Base-by-base conservation (phyloP, 139 green algal genomes). In the Trebouxia sp. region DNA sequence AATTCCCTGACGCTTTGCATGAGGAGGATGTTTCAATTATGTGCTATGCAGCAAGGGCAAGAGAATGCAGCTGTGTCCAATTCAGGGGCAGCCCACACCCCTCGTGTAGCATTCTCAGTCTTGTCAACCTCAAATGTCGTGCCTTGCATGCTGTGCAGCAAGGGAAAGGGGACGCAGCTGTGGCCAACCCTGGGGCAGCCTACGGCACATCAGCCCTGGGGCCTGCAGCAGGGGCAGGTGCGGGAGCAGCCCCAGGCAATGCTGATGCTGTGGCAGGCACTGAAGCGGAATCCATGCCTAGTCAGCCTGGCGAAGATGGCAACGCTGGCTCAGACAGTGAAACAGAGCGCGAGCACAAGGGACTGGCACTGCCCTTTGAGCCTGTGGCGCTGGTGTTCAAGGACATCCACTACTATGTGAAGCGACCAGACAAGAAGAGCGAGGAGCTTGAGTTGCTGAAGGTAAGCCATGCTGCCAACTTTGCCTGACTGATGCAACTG, bases 331-430 rank as follows among this genome's bases (percentile, higher is more conserved):
- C 22, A 17, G 20, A 76, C 5, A 11, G 37, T 3, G 39, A 50
- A 5, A 24, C 26, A 37, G 67, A 51, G 26, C 5, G 66, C 48
- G 42, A 77, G 69, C 69, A 51, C 20, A 38, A 77, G 39, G 47
- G 47, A 6, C 32, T 79, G 30, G 20, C 50, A 6, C 47, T 79
- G 43, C 74, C 74, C 28, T 79, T 79, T 55, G 42, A 79, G 47
- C 42, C 74, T 26, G 74, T 79, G 47, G 74, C 50, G 0, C 74
- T 79, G 28, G 50, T 43, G 7, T 79, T 79, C 30, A 77, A 56
- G 47, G 69, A 79, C 47, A 55, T 79, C 32, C 42, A 65, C 30
- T 79, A 79, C 47, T 79, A 26, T 79, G 74, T 79, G 6, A 42
- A 62, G 5, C 10, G 30, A 41, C 69, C 69, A 11, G 41, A 42